Evolutionary conservation across 768 basidiomycete species (phyloP), one percentile per base, ranked within the genome.

Genomic region (Cantharellus anzutake): DNA sequence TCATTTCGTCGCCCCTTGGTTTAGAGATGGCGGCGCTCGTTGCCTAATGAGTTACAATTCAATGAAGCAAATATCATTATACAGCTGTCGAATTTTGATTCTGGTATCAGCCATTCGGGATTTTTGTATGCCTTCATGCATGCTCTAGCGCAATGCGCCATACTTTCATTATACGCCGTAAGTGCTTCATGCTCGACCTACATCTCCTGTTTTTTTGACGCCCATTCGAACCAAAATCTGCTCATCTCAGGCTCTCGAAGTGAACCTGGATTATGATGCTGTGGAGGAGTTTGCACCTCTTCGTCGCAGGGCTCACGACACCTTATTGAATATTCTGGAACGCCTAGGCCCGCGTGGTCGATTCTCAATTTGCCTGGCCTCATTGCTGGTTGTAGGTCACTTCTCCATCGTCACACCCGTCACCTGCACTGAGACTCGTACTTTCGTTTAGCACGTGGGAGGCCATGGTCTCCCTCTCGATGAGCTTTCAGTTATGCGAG

Each of bases 81-180:
- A 20, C 84, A 89, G 64, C 72, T 80, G 63, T 77, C 80, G 16
- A 84, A 86, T 79, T 83, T 87, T 64, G 85, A 86, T 66, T 87
- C 86, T 29, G 79, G 61, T 16, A 58, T 78, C 64, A 82, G 83
- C 14, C 86, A 85, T 64, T 77, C 77, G 38, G 83, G 86, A 52
- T 90, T 79, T 71, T 84, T 79, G 63, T 75, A 75, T 67, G 20
- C 20, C 20, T 29, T 29, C 20, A 83, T 86, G 74, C 86, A 90
- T 68, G 73, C 80, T 51, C 72, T 83, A 62, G 78, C 88, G 64
- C 83, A 82, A 48, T 82, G 82, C 61, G 80, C 80, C 64, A 71
- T 76, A 40, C 73, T 87, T 59, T 81, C 79, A 20, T 67, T 88
- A 42, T 76, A 78, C 64, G 74, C 76, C 69, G 86, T 86, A 65